phyloP scores from a whole-genome alignment of 257 asterid genomes.

The Henckelia pumila region DNA sequence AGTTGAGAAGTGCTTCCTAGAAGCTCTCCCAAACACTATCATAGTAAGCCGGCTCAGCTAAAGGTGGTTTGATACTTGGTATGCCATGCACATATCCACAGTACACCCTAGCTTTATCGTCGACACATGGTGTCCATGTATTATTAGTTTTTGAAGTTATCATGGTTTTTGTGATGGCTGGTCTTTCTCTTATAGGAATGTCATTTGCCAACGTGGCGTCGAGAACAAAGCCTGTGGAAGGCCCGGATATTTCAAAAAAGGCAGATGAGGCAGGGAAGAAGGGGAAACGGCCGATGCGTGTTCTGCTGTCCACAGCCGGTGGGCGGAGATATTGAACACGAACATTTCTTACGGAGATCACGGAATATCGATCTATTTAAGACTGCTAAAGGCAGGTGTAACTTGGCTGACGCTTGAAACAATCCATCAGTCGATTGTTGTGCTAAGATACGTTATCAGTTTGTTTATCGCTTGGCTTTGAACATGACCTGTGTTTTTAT shows the following conservation, averaged over 20 bases:
- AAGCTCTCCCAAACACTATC: too few species aligned
- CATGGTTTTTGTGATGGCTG: background rate
- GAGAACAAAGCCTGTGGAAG: slow-evolving; percentile 49
- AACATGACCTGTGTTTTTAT: too few species aligned
- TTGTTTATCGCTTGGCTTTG: too few species aligned
- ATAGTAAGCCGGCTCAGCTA: too few species aligned
- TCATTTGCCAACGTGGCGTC: slow-evolving; percentile 74
- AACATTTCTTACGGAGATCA: too few species aligned
- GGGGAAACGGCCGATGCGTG: slow-evolving; percentile 68
- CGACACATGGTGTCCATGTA: background rate
- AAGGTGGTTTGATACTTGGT: too few species aligned
- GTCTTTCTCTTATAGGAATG: slow-evolving; percentile 36
- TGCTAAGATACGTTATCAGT: too few species aligned
- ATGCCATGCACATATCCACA: too few species aligned
- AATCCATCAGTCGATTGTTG: background rate
- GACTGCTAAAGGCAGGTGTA: background rate
- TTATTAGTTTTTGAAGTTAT: background rate
- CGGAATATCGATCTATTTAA: background rate
- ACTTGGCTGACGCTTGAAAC: background rate
- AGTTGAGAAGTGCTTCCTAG: too few species aligned
- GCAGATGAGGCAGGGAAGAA: slow-evolving; percentile 56
- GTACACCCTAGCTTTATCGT: background rate
- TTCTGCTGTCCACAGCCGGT: slow-evolving; percentile 78
- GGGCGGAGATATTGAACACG: slow-evolving; percentile 72
- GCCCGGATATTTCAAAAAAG: slow-evolving; percentile 27